Evolutionary conservation across 108 stramenopile species (phyloP), one percentile per base, ranked within the genome.

Genomic region (Nannochloropsis salina): DNA sequence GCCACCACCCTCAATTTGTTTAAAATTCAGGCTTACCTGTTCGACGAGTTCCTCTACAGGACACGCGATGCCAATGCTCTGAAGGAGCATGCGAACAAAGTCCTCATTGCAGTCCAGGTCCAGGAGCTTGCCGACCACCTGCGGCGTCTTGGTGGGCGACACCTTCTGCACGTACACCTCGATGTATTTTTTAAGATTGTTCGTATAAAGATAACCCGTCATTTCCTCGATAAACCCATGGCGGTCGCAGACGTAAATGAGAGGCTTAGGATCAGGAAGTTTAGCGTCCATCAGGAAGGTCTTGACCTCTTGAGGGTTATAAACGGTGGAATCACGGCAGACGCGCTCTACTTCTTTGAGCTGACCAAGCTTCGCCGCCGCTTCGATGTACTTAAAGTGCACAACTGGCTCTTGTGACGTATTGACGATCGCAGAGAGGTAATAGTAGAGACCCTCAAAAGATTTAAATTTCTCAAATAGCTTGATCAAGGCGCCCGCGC

Each of bases 191-290:
- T 96, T 90, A 42, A 99, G 95, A 91, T 95, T 96, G 95, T 98
- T 98, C 86, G 95, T 90, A 94, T 99, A 97, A 43, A 99, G 91
- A 93, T 99, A 99, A 61, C 96, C 95, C 18, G 99, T 98, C 84
- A 99, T 93, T 92, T 99, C 99, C 81, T 98, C 98, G 45, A 99
- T 94, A 90, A 97, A 99, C 87, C 96, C 98, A 89, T 93, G 93
- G 51, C 98, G 96, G 88, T 99, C 99, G 88, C 99, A 99, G n/a
- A 99, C 99, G 87, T 99, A 98, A 88, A 99, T 99, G 12, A 99
- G 92, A 42, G 98, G 98, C 42, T 98, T 80, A 44, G 99, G 99
- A 91, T 99, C 98, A 41, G 96, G 95, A 87, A 99, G 96, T 92
- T 99, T 98, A 42, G 96, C 96, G 85, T 96, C 93, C 95, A 98